phyloP scores from a whole-genome alignment of 495 filamentous ascomycete genomes.

The Sphaerosporella brunnea region DNA sequence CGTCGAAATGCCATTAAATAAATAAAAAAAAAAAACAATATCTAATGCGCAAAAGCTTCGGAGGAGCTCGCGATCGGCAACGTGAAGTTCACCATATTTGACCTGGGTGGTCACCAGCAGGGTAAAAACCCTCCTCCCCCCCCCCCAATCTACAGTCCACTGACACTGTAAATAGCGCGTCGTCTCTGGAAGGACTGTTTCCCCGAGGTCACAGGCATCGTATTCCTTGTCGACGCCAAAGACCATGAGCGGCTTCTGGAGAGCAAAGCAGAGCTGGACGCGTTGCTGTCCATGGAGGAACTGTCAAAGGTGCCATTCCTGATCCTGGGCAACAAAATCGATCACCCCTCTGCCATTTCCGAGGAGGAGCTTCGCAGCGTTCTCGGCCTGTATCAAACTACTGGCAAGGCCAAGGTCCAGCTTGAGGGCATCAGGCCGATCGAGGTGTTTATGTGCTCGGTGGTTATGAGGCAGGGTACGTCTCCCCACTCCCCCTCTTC shows the following conservation, averaged over 20 bases:
- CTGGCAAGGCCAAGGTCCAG: conserved; percentile 92
- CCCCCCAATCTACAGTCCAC: background rate
- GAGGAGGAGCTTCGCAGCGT: conserved; percentile 87
- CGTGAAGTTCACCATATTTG: conserved; percentile 92
- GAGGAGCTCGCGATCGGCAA: conserved; percentile 95
- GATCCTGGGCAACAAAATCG: conserved; percentile 95
- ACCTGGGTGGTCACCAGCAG: conserved; percentile 93
- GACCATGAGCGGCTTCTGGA: conserved; percentile 86
- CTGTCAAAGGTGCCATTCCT: conserved; percentile 85
- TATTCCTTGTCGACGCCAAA: conserved; percentile 95
- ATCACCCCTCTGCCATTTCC: conserved; percentile 83
- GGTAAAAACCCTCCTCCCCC: conserved; percentile 35
- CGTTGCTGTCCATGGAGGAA: conserved; percentile 84
- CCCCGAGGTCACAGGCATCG: conserved; percentile 93
- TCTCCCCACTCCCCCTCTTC: conserved; percentile 13
- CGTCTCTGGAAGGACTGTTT: conserved; percentile 98
- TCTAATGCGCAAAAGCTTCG: conserved; percentile 39
- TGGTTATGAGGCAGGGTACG: conserved; percentile 89
- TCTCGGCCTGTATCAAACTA: conserved; percentile 86
- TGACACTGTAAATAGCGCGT: conserved; percentile 43
- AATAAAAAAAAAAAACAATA: conserved; percentile 1
- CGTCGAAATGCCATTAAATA: conserved; percentile 1
- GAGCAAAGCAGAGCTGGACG: conserved; percentile 90
- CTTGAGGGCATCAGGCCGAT: conserved; percentile 88
- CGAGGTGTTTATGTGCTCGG: conserved; percentile 97